These are phyloP conservation scores for Dendrocalamus latiflorus DNA, from an alignment of 202 grass and related monocot genomes.

Conservation along the genomic window DNA sequence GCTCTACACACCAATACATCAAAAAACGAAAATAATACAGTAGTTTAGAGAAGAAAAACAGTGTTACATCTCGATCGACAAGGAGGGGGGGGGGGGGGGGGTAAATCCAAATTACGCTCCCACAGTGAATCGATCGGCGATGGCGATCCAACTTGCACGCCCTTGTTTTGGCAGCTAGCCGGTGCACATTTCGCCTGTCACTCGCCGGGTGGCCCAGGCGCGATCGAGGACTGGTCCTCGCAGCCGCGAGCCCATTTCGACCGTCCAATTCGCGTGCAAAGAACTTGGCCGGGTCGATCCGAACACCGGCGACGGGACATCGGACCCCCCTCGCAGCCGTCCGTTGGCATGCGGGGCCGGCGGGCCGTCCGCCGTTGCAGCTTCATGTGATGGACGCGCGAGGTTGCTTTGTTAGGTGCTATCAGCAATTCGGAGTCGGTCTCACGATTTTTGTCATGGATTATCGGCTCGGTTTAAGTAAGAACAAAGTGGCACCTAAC, in stretches of 20 bases:
- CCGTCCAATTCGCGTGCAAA: constrained; percentile 14
- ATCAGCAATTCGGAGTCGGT: not conserved
- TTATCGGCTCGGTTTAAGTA: not conserved
- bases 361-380: not conserved
- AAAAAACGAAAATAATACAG: not conserved
- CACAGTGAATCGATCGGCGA: not conserved
- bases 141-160: constrained; percentile 17
- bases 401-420: not conserved
- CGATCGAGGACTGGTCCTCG: constrained; percentile 15
- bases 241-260: not conserved
- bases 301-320: not conserved
- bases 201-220: constrained; percentile 6
- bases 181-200: not conserved
- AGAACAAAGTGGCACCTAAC: not conserved
- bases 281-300: not conserved
- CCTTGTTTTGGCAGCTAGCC: not conserved
- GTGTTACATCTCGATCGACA: not conserved
- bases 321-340: not conserved
- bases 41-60: not conserved
- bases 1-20: not conserved
- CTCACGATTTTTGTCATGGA: not conserved
- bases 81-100: constrained; percentile 7
- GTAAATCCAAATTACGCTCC: constrained; percentile 1
- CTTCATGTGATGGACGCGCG: not conserved
- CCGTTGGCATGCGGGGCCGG: not conserved